Percentiles rank a stretch among this genome's conserved stretches.
Evolutionary conservation across 176 grass and related monocot species (phyloP).

Genomic region (Triticum timopheevii): DNA sequence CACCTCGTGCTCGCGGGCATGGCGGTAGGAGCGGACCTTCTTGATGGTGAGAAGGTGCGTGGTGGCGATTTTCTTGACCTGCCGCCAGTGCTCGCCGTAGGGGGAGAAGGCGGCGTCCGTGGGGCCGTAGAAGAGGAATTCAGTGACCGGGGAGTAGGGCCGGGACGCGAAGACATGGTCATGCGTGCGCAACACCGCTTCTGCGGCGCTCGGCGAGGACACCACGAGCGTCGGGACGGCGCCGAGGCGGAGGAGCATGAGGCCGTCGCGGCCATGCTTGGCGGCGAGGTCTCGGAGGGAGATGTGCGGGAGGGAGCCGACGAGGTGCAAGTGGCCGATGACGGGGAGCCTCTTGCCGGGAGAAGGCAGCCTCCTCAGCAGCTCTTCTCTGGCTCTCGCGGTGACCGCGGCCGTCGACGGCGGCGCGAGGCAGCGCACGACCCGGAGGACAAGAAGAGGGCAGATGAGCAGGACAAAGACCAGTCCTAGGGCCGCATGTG

Average conservation of each 20-base stretch:
- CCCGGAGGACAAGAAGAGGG: not conserved
- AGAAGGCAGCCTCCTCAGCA: not conserved
- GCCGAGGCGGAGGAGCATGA: not conserved
- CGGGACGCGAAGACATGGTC: conserved; percentile 1
- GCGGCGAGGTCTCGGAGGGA: not conserved
- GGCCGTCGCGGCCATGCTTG: not conserved
- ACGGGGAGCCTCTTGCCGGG: not conserved
- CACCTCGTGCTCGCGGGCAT: not conserved
- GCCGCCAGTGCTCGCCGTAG: not conserved
- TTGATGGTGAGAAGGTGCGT: not conserved
- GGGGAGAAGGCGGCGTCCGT: not conserved
- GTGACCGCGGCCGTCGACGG: not conserved
- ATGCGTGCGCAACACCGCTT: not conserved
- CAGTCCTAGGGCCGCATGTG: not conserved
- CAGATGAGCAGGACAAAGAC: not conserved
- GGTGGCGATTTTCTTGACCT: not conserved
- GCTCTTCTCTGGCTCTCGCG: not conserved
- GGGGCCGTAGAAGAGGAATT: not conserved
- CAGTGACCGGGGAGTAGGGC: not conserved
- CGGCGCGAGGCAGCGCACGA: not conserved
- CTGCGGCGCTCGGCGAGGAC: not conserved
- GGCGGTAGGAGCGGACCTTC: not conserved
- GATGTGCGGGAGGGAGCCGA: not conserved
- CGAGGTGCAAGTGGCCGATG: not conserved
- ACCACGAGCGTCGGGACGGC: not conserved